Evolutionary conservation across 73 alveolate species (phyloP), one percentile per base, ranked within the genome.

Genomic region (Effrenium voratum): DNA sequence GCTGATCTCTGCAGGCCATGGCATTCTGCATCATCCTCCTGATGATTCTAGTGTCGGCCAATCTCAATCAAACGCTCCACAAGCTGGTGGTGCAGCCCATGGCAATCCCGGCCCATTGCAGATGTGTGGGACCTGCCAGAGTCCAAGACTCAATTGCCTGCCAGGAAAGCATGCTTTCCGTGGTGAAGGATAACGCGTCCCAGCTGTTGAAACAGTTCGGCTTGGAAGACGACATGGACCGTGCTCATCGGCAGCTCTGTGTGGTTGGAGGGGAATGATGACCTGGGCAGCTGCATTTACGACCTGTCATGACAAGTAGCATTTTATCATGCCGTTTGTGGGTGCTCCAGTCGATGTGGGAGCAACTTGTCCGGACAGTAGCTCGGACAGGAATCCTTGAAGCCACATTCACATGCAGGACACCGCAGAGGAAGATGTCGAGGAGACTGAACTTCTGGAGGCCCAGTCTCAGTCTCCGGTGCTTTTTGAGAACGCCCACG

Each of bases 141-240:
- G 72, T 57, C 28, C n/a, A 57, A n/a, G 28, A 57, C n/a, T 30
- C 72, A 57, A 32, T 0, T 26, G 41, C 55, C 10, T 45, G 95
- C 76, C 97, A 90, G 97, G 97, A 90, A 70, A 90, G 88, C 97
- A 90, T 90, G 97, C 87, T 90, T 28, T 90, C 97, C 32, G 97
- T 90, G 97, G 97, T 90, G 76, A 90, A 90, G 68, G 97, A 90
- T 55, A 90, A 90, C 24, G 97, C 97, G 73, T 75, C 97, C 52
- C 88, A 90, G 76, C 55, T 90, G 57, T 36, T 90, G 97, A 90
- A 90, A 45, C 97, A 90, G 97, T 90, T 90, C 36, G 97, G 97
- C 41, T 41, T 90, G 46, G 97, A 90, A 90, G 97, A 90, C 36
- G 97, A 70, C 87, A 90, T 90, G 97, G 97, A 90, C 55, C 41